Evolutionary conservation across 1,284 basidiomycete genomes (phyloP).

Genomic region (Omphalotus olearius): DNA sequence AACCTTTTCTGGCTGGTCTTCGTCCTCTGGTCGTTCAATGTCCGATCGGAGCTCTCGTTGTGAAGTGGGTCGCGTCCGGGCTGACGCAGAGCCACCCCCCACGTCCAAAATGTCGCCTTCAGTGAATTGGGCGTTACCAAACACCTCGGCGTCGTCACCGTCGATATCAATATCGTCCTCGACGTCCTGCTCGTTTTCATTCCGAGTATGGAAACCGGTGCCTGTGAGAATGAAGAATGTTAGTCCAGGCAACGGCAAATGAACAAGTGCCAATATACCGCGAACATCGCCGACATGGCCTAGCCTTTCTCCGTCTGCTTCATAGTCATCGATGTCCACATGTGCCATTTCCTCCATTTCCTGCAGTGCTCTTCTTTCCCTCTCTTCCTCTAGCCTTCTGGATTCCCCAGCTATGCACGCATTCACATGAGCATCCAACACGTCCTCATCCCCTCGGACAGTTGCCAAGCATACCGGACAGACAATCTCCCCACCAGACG

Average conservation of each 20-base stretch:
- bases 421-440: slow-evolving; percentile 73
- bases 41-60: slow-evolving; percentile 5
- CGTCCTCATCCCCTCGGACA: slow-evolving; percentile 62
- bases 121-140: slow-evolving; percentile 68
- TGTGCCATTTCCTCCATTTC: slow-evolving; percentile 28
- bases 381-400: slow-evolving; percentile 39
- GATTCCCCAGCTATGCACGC: slow-evolving; percentile 61
- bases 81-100: slow-evolving; percentile 10
- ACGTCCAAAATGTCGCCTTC: slow-evolving; percentile 56
- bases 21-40: slow-evolving; percentile 28
- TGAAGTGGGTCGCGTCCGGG: slow-evolving; percentile 13
- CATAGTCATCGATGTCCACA: slow-evolving; percentile 31
- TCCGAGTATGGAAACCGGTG: slow-evolving; percentile 62
- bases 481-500: slow-evolving; percentile 30
- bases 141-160: slow-evolving; percentile 64
- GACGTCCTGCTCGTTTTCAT: slow-evolving; percentile 51
- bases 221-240: slow-evolving; percentile 28
- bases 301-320: slow-evolving; percentile 30
- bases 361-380: slow-evolving; percentile 22
- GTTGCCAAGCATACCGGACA: slow-evolving; percentile 64
- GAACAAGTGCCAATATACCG: slow-evolving; percentile 26
- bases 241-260: background rate
- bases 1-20: slow-evolving; percentile 27
- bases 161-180: slow-evolving; percentile 78
- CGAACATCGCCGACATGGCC: slow-evolving; percentile 38